Evolutionary conservation across 306 rosid genomes (phyloP).

Genomic region (Fragaria vesca): DNA sequence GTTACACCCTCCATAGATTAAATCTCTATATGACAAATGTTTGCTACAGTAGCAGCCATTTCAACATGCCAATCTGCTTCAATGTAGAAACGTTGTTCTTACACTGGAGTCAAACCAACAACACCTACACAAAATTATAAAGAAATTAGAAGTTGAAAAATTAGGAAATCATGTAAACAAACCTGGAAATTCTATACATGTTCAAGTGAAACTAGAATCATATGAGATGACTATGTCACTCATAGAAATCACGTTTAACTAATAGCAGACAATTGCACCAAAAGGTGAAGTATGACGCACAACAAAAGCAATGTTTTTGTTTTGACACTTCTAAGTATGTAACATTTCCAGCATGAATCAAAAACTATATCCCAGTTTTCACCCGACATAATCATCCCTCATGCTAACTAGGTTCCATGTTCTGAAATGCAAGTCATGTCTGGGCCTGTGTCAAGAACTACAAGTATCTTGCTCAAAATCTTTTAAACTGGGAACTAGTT

Average conservation of each 20-base stretch:
- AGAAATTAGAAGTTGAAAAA: neutral
- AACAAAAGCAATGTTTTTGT: neutral
- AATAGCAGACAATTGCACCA: neutral
- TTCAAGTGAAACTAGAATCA: neutral
- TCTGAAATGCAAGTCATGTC: neutral
- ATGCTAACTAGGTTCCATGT: neutral
- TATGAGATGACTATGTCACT: neutral
- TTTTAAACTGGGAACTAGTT: neutral
- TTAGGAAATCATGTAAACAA: conserved; percentile 1
- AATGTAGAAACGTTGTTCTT: conserved; percentile 11
- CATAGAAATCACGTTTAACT: neutral
- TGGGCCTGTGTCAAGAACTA: neutral
- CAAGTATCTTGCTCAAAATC: neutral
- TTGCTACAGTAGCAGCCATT: conserved; percentile 17
- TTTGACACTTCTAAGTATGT: neutral
- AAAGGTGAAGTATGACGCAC: neutral
- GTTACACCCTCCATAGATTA: conserved; percentile 25
- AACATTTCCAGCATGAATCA: neutral
- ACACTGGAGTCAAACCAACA: conserved; percentile 72
- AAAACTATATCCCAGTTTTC: conserved; percentile 3
- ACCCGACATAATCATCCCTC: neutral
- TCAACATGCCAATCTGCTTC: conserved; percentile 24
- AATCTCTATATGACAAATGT: conserved; percentile 22
- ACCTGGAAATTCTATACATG: conserved; percentile 6
- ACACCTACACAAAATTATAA: conserved; percentile 42